Base-by-base conservation (phyloP, 345 rosid species). In the Bruguiera gymnorhiza region DNA sequence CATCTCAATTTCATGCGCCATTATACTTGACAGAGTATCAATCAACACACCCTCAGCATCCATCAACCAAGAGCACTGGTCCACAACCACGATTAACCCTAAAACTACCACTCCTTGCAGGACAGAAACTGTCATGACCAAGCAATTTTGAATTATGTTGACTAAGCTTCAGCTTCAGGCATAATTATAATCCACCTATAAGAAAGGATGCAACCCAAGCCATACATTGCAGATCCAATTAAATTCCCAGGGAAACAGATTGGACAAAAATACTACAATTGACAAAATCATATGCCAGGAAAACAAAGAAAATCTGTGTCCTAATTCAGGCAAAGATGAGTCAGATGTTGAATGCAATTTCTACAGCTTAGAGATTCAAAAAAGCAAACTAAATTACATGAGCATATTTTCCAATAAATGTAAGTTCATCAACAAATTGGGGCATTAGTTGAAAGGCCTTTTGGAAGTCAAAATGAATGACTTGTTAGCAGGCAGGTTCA, bases 111-210 rank as follows among this genome's bases (percentile, higher is more conserved):
- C 16, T 18, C 18, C 46, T 23, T 27, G 37, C 51, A 46, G 68
- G 24, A 27, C 31, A 50, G 32, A 27, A 66, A 50, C 59, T 37
- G 15, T 50, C 16, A 24, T 54, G 32, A 67, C 34, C 70, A 67
- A 9, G 18, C 36, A 36, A 55, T 43, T 43, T 43, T 43, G 50
- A 11, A 43, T 15, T 15, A 3, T 43, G 4, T 18, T 67, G 6
- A 36, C 48, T 24, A 21, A 55, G 62, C 62, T 67, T 67, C 52
- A 16, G 46, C 51, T 66, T 8, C 56, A 29, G 53, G 29, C 39
- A 37, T 51, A 37, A 39, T 18, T 43, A 24, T 32, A 37, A 39
- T 32, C 37, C 37, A 34, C 37, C 9, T 48, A 65, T 34, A 61
- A 36, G 43, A 36, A 31, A 9, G 65, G 7, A 37, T 9, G 19